These are phyloP conservation scores for Drechslerella coelobrocha DNA, from an alignment of 2,329 filamentous ascomycete species.

Conservation along the genomic window DNA sequence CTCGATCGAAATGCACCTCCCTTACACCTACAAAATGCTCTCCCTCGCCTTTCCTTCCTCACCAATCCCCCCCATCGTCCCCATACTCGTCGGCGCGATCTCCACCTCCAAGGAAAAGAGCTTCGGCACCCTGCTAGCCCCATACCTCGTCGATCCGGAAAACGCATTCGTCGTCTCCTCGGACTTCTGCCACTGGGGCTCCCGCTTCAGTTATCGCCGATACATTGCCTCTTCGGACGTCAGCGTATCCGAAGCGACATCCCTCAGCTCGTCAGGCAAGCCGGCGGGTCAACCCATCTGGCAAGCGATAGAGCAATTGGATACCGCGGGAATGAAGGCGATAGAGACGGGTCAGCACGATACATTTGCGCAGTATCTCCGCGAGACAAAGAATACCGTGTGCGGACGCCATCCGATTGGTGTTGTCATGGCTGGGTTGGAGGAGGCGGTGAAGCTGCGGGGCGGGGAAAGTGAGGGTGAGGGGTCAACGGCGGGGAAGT, in stretches of 20 bases:
- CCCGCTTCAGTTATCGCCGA: constrained; percentile 80
- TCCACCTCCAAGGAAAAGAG: constrained; percentile 69
- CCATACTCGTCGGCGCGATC: constrained; percentile 83
- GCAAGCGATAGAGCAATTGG: constrained; percentile 81
- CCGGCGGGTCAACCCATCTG: constrained; percentile 67
- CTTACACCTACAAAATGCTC: constrained; percentile 84
- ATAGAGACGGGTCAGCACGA: constrained; percentile 78
- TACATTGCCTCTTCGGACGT: constrained; percentile 67
- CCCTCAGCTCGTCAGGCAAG: constrained; percentile 56
- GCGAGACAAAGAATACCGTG: constrained; percentile 83
- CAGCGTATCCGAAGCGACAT: constrained; percentile 56
- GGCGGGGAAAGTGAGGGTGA: constrained; percentile 57
- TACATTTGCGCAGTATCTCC: constrained; percentile 72
- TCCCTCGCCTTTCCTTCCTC: constrained; percentile 61
- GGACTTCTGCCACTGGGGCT: constrained; percentile 97
- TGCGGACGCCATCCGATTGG: constrained; percentile 96
- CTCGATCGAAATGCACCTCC: constrained; percentile 94
- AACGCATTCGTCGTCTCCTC: constrained; percentile 89
- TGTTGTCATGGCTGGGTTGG: constrained; percentile 85
- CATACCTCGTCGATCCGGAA: constrained; percentile 75
- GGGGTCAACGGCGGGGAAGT: constrained; percentile 62
- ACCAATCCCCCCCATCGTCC: constrained; percentile 69
- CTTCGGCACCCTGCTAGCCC: constrained; percentile 74
- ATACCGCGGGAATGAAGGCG: constrained; percentile 81
- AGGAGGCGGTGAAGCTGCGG: constrained; percentile 64